phyloP scores from a whole-genome alignment of 495 filamentous ascomycete species.

The Podospora pseudoanserina region DNA sequence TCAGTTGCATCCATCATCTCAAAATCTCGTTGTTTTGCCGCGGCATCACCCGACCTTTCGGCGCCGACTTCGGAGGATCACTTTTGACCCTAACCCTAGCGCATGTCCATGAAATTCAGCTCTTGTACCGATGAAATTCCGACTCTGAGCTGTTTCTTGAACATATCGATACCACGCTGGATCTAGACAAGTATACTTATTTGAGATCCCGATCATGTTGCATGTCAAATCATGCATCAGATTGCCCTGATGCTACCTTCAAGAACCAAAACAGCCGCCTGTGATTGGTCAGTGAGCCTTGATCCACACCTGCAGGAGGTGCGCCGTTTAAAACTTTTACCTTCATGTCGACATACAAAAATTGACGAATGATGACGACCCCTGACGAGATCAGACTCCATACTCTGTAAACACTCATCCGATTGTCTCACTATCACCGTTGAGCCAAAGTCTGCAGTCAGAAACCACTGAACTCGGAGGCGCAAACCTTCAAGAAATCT shows the following conservation, averaged over 20 bases:
- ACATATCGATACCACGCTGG: too few relatives aligned
- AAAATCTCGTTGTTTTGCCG: not conserved
- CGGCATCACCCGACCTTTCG: not conserved
- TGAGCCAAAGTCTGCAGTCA: not conserved
- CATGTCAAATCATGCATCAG: not conserved
- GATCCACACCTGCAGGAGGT: slow-evolving; percentile 1
- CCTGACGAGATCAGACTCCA: not conserved
- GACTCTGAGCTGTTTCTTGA: too few relatives aligned
- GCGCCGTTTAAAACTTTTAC: not conserved
- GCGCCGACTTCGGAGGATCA: not conserved
- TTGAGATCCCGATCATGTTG: not conserved
- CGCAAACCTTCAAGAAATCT: not conserved
- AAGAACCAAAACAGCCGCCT: not conserved
- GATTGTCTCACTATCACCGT: not conserved
- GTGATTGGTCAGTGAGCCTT: not conserved
- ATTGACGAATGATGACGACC: slow-evolving; percentile 2
- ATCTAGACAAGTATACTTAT: too few relatives aligned
- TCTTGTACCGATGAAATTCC: too few relatives aligned
- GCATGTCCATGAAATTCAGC: too few relatives aligned
- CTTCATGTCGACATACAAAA: not conserved
- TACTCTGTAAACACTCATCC: not conserved
- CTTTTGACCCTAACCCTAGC: not conserved
- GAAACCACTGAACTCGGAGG: not conserved
- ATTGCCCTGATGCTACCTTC: not conserved
- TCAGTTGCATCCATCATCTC: not conserved